Evolutionary conservation across 768 basidiomycete genomes (phyloP), one percentile per base, ranked within the genome.

Genomic region (Suillus cothurnatus): DNA sequence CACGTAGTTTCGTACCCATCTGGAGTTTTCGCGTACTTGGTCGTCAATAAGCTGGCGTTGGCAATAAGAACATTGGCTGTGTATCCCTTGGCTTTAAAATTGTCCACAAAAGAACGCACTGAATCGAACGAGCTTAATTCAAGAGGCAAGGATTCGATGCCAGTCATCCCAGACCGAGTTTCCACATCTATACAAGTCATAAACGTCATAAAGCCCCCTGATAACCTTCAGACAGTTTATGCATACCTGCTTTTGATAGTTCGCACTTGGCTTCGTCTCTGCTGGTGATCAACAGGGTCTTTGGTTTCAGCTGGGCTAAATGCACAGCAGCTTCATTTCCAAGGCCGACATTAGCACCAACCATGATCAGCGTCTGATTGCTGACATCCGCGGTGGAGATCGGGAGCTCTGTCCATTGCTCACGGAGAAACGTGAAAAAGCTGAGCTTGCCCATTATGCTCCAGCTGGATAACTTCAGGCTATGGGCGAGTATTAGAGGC

Each of bases 1-100:
- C 39, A 80, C 80, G 69, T 74, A 38, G 69, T 71, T 70, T 81
- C 80, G 72, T 75, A 80, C 39, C 78, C 80, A 55, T 80, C 80
- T 38, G 61, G 55, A 3, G 79, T 80, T 65, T 67, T 70, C 7
- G 23, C 14, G 34, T 74, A 77, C 3, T 60, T 69, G 15, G 9
- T 15, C 1, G 64, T 59, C 5, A 55, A 49, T 15, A 77, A 3
- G 15, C 66, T 75, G 17, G 79, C 79, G 59, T 76, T 78, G 36
- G 71, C 73, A 31, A 80, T 68, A 17, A 81, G 62, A 11, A 73
- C 70, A 19, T 77, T 72, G 31, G 78, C 61, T 15, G 71, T 64
- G n/a, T 66, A 59, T 9, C 64, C 68, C 43, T 79, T 76, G 23
- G 39, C 60, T 36, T 79, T 73, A 34, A 74, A 65, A 34, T 67